These are phyloP conservation scores for Nannizziopsis arthrosporioides DNA, from an alignment of 2,329 filamentous ascomycete genomes.

Conservation along the genomic window DNA sequence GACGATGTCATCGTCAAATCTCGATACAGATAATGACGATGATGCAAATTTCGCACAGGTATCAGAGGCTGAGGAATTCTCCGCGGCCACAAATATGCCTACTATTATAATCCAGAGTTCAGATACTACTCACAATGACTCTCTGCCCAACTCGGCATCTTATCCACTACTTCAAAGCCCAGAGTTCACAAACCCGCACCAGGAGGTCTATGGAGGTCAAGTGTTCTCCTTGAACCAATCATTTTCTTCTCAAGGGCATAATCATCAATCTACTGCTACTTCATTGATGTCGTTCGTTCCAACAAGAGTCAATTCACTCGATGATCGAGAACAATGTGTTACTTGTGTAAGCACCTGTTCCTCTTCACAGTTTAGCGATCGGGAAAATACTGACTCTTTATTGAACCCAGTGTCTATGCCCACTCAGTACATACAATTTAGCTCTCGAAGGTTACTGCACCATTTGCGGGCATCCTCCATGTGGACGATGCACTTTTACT, in stretches of 20 bases:
- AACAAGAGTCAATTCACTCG: neutral
- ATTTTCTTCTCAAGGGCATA: neutral
- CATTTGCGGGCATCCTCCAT: conserved; percentile 12
- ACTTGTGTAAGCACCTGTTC: conserved; percentile 9
- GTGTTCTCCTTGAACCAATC: neutral
- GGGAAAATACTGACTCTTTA: neutral
- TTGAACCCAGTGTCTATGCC: conserved; percentile 10
- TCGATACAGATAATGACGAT: neutral
- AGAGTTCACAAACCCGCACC: neutral
- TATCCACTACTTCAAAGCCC: neutral
- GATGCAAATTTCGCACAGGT: no score
- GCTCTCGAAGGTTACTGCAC: conserved; percentile 7
- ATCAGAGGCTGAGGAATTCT: no score
- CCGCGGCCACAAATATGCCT: no score
- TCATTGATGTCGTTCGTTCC: neutral
- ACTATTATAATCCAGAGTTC: no score
- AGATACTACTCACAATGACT: no score
- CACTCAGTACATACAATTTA: conserved; percentile 2
- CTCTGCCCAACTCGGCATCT: no score
- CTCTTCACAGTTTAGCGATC: neutral
- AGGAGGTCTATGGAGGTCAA: neutral
- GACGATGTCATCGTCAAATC: neutral
- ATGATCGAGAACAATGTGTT: conserved; percentile 6
- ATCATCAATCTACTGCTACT: neutral
- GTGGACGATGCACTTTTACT: neutral